A percentile compares a stretch with the other conserved stretches of the same genome.
Evolutionary conservation across 345 rosid species (phyloP).

Genomic region (Populus deltoides): DNA sequence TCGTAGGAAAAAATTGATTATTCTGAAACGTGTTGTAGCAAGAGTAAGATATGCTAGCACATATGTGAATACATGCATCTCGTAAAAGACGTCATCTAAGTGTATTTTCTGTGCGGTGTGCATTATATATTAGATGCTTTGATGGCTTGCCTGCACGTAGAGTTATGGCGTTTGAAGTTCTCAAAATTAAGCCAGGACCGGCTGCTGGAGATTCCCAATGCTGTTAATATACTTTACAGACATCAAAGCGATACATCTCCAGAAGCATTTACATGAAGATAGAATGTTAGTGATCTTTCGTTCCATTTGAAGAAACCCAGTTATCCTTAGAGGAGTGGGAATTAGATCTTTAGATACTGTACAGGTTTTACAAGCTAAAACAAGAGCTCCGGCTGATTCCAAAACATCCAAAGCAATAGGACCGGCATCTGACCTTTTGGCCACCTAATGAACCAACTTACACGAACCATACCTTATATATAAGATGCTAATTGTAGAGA

Average conservation of each 20-base stretch:
- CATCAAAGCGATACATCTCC: conserved; percentile 32
- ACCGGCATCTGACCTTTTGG: conserved; percentile 24
- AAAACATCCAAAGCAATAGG: not conserved
- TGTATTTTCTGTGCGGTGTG: no score
- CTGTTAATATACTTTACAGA: conserved; percentile 49
- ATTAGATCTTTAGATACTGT: conserved; percentile 35
- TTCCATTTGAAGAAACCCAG: not conserved
- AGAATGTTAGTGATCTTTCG: conserved; percentile 1
- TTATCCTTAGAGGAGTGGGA: conserved; percentile 13
- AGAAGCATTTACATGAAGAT: conserved; percentile 16
- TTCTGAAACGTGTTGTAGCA: no score
- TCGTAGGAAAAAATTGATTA: no score
- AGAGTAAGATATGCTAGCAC: no score
- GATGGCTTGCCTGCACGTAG: no score
- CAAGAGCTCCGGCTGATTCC: conserved; percentile 13
- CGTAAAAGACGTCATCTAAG: no score
- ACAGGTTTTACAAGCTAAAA: conserved; percentile 30
- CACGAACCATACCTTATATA: conserved; percentile 6
- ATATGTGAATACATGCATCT: no score
- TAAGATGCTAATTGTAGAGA: conserved; percentile 1
- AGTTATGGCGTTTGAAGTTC: not conserved
- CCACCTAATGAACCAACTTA: conserved; percentile 2
- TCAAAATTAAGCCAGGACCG: conserved; percentile 3
- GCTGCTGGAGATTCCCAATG: conserved; percentile 40
- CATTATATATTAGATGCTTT: no score